Percentiles rank a stretch among this genome's conserved stretches.
These are phyloP conservation scores for Pythium utonaiense DNA, from an alignment of 352 stramenopile genomes.

Conservation along the genomic window DNA sequence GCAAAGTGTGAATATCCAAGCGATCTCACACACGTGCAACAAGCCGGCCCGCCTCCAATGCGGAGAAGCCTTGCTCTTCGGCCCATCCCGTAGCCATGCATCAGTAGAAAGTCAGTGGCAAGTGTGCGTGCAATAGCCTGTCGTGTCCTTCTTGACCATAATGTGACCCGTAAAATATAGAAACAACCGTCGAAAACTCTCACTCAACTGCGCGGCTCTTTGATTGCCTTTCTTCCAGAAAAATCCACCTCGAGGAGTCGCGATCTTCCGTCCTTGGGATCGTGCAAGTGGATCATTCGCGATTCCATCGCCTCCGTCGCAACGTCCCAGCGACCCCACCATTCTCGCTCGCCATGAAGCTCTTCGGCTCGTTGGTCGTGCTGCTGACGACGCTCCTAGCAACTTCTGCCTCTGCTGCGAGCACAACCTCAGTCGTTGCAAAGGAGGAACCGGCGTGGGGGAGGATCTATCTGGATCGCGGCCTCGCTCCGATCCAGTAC, in stretches of 20 bases:
- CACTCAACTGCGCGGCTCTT: no score
- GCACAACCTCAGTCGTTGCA: neutral
- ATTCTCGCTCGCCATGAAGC: no score
- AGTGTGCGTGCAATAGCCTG: no score
- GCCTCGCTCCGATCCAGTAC: constrained; percentile 67
- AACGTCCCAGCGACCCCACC: no score
- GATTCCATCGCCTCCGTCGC: no score
- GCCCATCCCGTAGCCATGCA: no score
- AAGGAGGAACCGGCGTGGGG: constrained; percentile 44
- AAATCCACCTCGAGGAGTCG: constrained; percentile 15
- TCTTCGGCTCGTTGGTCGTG: neutral
- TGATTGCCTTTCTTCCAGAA: neutral
- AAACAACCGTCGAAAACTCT: neutral
- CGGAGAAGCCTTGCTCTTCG: no score
- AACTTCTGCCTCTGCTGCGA: neutral
- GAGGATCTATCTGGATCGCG: constrained; percentile 62
- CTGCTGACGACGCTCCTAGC: neutral
- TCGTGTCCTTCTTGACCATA: no score
- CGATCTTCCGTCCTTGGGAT: constrained; percentile 3
- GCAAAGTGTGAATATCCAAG: constrained; percentile 24
- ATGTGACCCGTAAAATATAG: neutral
- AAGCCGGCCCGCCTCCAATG: no score
- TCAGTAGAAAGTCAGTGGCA: no score
- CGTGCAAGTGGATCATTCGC: no score
- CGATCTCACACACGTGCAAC: no score